Evolutionary conservation across 805 yeast genomes (phyloP).

Genomic region (Zygoascus tannicola): DNA sequence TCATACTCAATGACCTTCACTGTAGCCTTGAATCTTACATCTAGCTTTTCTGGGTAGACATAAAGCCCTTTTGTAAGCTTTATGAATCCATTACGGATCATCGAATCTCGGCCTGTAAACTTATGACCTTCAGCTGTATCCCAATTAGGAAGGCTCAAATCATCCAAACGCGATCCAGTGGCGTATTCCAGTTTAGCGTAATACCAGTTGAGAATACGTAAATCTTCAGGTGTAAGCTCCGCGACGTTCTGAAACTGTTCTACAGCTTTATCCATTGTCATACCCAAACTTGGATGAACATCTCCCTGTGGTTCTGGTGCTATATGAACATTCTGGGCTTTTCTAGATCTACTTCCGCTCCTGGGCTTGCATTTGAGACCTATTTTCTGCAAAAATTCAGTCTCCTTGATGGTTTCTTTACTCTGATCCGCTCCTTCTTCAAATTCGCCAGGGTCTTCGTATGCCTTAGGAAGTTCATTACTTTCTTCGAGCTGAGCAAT

Average conservation of each 20-base stretch:
- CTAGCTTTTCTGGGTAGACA: constrained; percentile 30
- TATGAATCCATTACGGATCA: constrained; percentile 30
- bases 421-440: constrained; percentile 15
- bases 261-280: constrained; percentile 28
- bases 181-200: constrained; percentile 33
- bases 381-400: constrained; percentile 22
- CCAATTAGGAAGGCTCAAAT: constrained; percentile 32
- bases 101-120: constrained; percentile 32
- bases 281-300: constrained; percentile 29
- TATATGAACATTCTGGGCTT: constrained; percentile 9
- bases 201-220: constrained; percentile 32
- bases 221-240: constrained; percentile 28
- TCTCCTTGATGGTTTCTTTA: constrained; percentile 24
- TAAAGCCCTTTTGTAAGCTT: constrained; percentile 31
- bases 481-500: constrained; percentile 32
- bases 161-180: constrained; percentile 28
- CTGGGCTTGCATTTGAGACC: constrained; percentile 17
- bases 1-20: constrained; percentile 32
- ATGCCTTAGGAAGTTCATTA: constrained; percentile 24
- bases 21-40: constrained; percentile 32
- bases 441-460: constrained; percentile 21
- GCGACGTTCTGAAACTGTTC: constrained; percentile 25
- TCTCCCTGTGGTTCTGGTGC: constrained; percentile 30
- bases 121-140: constrained; percentile 34
- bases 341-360: constrained; percentile 5